These are phyloP conservation scores for Pichia membranifaciens DNA, from an alignment of 805 yeast species.

Conservation along the genomic window DNA sequence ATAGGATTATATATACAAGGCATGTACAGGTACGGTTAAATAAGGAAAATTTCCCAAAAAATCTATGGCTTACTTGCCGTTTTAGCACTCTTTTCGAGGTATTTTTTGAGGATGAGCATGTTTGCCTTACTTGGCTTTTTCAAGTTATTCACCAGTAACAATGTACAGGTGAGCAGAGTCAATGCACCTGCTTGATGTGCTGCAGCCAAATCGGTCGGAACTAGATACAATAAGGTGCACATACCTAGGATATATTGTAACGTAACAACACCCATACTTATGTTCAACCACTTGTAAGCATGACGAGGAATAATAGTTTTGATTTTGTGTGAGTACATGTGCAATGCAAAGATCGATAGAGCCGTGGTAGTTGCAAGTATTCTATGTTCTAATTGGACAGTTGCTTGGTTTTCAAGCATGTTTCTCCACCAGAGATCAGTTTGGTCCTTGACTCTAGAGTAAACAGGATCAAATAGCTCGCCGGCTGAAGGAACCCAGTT, in stretches of 20 bases:
- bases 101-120: constrained; percentile 26
- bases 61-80: constrained; percentile 8
- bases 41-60: no score
- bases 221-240: constrained; percentile 75
- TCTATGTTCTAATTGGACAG: constrained; percentile 91
- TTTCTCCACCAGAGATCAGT: constrained; percentile 89
- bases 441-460: constrained; percentile 57
- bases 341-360: constrained; percentile 61
- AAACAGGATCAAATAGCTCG: constrained; percentile 74
- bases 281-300: constrained; percentile 53
- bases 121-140: constrained; percentile 45
- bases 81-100: constrained; percentile 19
- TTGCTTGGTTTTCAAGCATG: constrained; percentile 88
- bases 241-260: constrained; percentile 86
- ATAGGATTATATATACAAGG: no score
- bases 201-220: constrained; percentile 90
- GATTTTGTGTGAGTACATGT: constrained; percentile 55
- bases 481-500: constrained; percentile 63
- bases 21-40: no score
- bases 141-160: constrained; percentile 53
- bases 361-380: constrained; percentile 79
- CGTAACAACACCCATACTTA: constrained; percentile 76
- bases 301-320: constrained; percentile 50
- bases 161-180: constrained; percentile 75
- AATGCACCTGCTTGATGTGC: constrained; percentile 96